Percentiles rank a stretch among this genome's conserved stretches.
phyloP scores from a whole-genome alignment of 1,139 yeast species.

The Tardiomyces digboiensis region DNA sequence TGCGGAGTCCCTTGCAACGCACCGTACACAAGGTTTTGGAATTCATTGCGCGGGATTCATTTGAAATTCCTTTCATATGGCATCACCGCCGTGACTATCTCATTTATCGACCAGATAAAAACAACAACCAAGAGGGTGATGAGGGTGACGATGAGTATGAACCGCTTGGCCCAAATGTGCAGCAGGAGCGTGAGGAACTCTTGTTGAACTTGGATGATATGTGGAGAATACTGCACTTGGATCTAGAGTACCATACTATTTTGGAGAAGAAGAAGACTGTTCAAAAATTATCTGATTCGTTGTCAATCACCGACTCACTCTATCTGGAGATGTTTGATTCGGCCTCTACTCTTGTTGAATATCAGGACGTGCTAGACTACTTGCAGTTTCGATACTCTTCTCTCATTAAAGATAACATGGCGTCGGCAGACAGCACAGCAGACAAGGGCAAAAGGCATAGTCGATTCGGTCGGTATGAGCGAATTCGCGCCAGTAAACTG shows the following conservation, averaged over 20 bases:
- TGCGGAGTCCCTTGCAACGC: conserved; percentile 51
- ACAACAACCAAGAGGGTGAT: conserved; percentile 31
- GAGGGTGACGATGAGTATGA: conserved; percentile 42
- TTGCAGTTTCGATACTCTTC: conserved; percentile 71
- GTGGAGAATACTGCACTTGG: conserved; percentile 85
- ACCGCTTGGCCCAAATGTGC: conserved; percentile 6
- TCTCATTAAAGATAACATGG: conserved; percentile 46
- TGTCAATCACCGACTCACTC: conserved; percentile 50
- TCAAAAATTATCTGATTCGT: conserved; percentile 44
- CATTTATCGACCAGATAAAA: conserved; percentile 35
- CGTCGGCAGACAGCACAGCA: conserved; percentile 11
- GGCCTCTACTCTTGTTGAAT: conserved; percentile 64
- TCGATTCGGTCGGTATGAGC: conserved; percentile 65
- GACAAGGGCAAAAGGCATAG: conserved; percentile 46
- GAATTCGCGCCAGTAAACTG: conserved; percentile 57
- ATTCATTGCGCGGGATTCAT: conserved; percentile 65
- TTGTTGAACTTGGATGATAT: conserved; percentile 50
- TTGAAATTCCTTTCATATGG: conserved; percentile 97
- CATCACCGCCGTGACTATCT: conserved; percentile 89
- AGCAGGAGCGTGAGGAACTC: conserved; percentile 30
- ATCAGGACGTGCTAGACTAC: conserved; percentile 84
- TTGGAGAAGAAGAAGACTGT: conserved; percentile 65
- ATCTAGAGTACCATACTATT: conserved; percentile 81
- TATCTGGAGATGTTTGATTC: conserved; percentile 44
- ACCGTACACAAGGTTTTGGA: conserved; percentile 74